Conservation (phyloP, 768 basidiomycete species). For the Leucosporidium creatinivorum region DNA sequence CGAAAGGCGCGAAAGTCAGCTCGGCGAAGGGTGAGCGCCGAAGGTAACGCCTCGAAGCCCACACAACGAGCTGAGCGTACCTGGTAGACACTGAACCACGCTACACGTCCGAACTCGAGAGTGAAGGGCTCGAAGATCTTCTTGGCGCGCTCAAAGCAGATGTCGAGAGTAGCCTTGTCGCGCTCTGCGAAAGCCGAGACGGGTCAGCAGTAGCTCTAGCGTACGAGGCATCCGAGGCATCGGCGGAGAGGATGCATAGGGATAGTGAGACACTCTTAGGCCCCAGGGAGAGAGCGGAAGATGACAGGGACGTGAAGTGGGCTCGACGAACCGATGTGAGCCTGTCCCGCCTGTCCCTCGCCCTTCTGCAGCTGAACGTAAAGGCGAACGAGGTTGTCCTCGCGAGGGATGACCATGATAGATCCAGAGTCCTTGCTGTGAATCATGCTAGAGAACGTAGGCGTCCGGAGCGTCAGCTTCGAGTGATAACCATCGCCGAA, state of each 20-base stretch:
- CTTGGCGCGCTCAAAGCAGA: conserved; percentile 36
- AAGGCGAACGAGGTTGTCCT: conserved; percentile 30
- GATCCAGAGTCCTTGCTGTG: conserved; percentile 54
- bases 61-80: conserved; percentile 3
- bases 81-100: conserved; percentile 39
- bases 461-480: no score
- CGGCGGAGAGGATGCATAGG: no score
- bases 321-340: conserved; percentile 21
- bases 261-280: no score
- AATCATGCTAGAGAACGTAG: conserved; percentile 50
- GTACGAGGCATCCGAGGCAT: no score
- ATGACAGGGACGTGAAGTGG: no score
- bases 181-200: conserved; percentile 11
- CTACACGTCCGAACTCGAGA: conserved; percentile 37
- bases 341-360: not conserved
- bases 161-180: conserved; percentile 33
- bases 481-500: no score
- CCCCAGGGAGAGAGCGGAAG: no score
- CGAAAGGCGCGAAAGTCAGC: not conserved
- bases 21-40: no score
- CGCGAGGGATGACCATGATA: conserved; percentile 66
- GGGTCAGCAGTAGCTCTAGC: no score
- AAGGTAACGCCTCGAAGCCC: no score
- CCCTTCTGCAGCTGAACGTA: conserved; percentile 36
- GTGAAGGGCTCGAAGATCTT: conserved; percentile 37